Conservation (phyloP, 305 asterid species). For the Rubia tinctorum region DNA sequence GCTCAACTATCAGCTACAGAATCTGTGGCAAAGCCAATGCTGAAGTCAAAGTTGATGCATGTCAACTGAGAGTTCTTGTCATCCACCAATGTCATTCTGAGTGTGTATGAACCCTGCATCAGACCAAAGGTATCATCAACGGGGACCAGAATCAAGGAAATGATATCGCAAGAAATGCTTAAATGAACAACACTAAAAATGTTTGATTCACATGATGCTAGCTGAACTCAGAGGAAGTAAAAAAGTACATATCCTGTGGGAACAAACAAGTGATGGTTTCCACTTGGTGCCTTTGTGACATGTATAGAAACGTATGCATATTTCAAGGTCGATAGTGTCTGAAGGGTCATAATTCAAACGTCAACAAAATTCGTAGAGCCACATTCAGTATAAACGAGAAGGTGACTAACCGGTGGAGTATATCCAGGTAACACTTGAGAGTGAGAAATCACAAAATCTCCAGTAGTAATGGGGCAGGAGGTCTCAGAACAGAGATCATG, state of each 20-base stretch:
- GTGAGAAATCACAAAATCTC: slow-evolving; percentile 71
- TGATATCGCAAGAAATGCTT: not conserved
- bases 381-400: slow-evolving; percentile 5
- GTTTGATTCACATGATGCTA: not conserved
- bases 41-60: slow-evolving; percentile 74
- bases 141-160: not conserved
- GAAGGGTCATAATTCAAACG: not conserved
- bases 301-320: not conserved
- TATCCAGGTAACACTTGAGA: slow-evolving; percentile 70
- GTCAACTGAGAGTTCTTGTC: slow-evolving; percentile 43
- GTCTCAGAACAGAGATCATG: slow-evolving; percentile 68
- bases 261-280: not conserved
- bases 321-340: not conserved
- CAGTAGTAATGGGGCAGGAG: slow-evolving; percentile 66
- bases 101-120: slow-evolving; percentile 73
- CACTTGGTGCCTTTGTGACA: not conserved
- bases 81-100: slow-evolving; percentile 58
- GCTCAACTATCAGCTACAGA: slow-evolving; percentile 43
- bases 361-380: not conserved
- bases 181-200: not conserved
- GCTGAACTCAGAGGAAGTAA: not conserved
- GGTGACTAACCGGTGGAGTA: slow-evolving; percentile 79
- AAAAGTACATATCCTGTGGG: not conserved
- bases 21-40: slow-evolving; percentile 52
- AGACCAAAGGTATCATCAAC: slow-evolving; percentile 2